Base-by-base conservation (phyloP, 2,329 filamentous ascomycete genomes). In the Aureobasidium sp. region DNA sequence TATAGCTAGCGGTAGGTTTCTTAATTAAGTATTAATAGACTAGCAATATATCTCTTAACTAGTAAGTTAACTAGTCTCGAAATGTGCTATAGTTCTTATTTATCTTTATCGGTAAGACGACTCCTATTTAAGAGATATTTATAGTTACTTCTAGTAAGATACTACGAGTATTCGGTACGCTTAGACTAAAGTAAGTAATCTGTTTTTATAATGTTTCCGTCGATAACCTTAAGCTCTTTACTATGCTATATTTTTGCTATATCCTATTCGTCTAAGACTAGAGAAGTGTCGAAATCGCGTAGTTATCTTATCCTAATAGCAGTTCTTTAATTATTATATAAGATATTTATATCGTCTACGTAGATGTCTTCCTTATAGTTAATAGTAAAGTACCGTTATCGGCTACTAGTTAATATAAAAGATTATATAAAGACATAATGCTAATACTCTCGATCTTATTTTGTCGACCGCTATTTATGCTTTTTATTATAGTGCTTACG, bases 1-100 rank as follows among this genome's bases (percentile, higher is more conserved):
- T 53, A 43, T 19, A 65, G 64, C 64, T 46, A 65, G 23, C 64
- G 45, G 15, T 55, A 35, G 27, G 64, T 65, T 60, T 65, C 64
- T 15, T 33, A 5, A 23, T 47, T 51, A 13, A 64, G 57, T 31
- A 47, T 60, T 45, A 43, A 46, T 29, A 65, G 62, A 27, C 62
- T 54, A 42, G 60, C 53, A 35, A 65, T 57, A 38, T 57, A 58
- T 57, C 33, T 62, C 57, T 65, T 60, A 35, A 65, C 50, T 38
- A 64, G 40, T 29, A 51, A 37, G 4, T 53, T 57, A 33, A 33
- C 29, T 38, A 46, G 43, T 46, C 43, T 46, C 11, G 43, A 46
- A n/a, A 46, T 17, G 15, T 46, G 43, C 43, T 46, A 49, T 25
- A 62, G 57, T 31, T 43, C 25, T 35, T 37, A 31, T 53, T 64